Base-by-base conservation (phyloP, 2,329 filamentous ascomycete species). In the Fusarium bulbicola region DNA sequence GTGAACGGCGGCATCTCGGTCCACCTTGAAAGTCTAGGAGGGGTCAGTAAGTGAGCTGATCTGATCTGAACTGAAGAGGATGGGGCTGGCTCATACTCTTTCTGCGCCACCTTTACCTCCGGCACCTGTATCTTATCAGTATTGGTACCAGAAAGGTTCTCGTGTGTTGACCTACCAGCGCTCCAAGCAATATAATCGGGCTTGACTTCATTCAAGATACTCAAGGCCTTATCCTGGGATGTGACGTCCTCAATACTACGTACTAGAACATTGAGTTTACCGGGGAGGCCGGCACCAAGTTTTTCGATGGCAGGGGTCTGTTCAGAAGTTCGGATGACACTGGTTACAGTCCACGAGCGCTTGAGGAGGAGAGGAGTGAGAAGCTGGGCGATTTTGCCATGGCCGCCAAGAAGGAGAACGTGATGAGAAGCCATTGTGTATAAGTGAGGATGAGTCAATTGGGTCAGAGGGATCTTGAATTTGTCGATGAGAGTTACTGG, bases 331-430 rank as follows among this genome's bases (percentile, higher is more conserved):
- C 94, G 92, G 80, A 97, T 92, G 68, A 96, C 85, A 80, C 91
- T 93, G 67, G 92, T 95, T 60, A 97, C 92, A 73, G 89, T 89
- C 92, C 93, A 95, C 39, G 89, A 89, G 73, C 91, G 90, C 57
- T 90, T 86, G 46, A 96, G 89, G 13, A 97, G 90, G 66, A 95
- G 87, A 4, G 92, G 92, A 14, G 93, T 96, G 43, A 96, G 87
- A 47, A 92, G 84, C 66, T 93, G 89, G 74, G 93, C 89, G 67
- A 96, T 83, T 80, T 95, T 94, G 83, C 94, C 94, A 84, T 95
- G 93, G 77, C 93, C 94, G 78, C 93, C 93, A 71, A 96, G 89
- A 74, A 96, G 83, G 68, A 95, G 90, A 66, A 95, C 89, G 79
- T 89, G 85, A 46, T 80, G 80, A 45, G 81, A 76, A 52, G 78